A percentile compares a stretch with the other conserved stretches of the same genome.
Conservation (phyloP, 495 filamentous ascomycete species). For the Hypomontagnella submonticulosa region DNA sequence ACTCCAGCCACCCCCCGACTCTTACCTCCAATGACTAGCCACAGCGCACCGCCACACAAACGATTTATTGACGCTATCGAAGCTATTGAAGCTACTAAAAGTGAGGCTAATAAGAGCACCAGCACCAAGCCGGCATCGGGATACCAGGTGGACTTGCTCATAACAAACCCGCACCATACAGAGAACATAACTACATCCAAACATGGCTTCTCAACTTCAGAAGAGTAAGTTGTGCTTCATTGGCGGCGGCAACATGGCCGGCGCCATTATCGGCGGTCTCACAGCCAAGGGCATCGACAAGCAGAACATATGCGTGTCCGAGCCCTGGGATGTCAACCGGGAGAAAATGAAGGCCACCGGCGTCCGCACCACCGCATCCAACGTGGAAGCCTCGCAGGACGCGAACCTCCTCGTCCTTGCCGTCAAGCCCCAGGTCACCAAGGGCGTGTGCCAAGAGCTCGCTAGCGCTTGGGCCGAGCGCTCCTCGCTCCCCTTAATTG, state of each 20-base stretch:
- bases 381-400: conserved; percentile 44
- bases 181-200: conserved; percentile 5
- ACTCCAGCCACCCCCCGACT: conserved; percentile 5
- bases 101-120: conserved; percentile 19
- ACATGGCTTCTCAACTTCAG: conserved; percentile 45
- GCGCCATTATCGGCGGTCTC: conserved; percentile 54
- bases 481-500: conserved; percentile 52
- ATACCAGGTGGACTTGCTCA: neutral
- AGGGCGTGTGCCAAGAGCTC: conserved; percentile 50
- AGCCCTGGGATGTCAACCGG: conserved; percentile 52
- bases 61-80: neutral
- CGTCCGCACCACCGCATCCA: conserved; percentile 50
- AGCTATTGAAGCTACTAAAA: neutral
- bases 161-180: conserved; percentile 15
- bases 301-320: conserved; percentile 57
- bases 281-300: conserved; percentile 47
- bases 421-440: conserved; percentile 53
- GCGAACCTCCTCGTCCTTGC: conserved; percentile 51
- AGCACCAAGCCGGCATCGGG: conserved; percentile 2
- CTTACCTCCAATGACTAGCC: conserved; percentile 4
- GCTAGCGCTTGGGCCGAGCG: conserved; percentile 44
- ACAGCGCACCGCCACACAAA: conserved; percentile 10
- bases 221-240: conserved; percentile 50
- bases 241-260: conserved; percentile 54
- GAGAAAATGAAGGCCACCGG: conserved; percentile 48